phyloP scores from a whole-genome alignment of 2,329 filamentous ascomycete genomes.

The Pseudopithomyces maydicus region DNA sequence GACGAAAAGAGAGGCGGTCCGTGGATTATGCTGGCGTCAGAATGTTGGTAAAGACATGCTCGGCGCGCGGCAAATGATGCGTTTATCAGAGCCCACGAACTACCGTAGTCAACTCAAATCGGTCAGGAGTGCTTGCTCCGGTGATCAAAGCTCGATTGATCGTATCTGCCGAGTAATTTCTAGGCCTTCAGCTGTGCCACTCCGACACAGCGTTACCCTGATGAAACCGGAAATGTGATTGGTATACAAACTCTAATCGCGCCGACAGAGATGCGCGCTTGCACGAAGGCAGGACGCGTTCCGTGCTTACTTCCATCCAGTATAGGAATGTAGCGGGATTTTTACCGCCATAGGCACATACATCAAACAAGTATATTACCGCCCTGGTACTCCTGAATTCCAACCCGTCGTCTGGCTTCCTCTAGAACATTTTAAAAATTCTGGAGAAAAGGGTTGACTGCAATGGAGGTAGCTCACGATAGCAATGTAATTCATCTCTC shows the following conservation, averaged over 20 bases:
- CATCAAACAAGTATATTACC: not conserved
- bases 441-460: not conserved
- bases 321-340: not conserved
- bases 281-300: not conserved
- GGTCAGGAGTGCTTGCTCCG: too few relatives aligned
- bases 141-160: not conserved
- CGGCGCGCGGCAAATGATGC: too few relatives aligned
- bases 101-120: too few relatives aligned
- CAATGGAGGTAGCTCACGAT: conserved; percentile 15
- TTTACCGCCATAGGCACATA: not conserved
- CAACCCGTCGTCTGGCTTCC: not conserved
- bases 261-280: not conserved
- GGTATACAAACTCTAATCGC: not conserved
- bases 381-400: not conserved
- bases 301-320: not conserved
- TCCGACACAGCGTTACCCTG: not conserved
- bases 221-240: not conserved
- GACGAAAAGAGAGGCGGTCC: not conserved
- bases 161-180: not conserved
- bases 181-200: not conserved
- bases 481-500: conserved; percentile 5
- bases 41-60: not conserved
- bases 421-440: not conserved
- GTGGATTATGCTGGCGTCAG: not conserved
- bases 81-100: too few relatives aligned